These are phyloP conservation scores for Pseudisothecium myosuroides DNA, from an alignment of 225 moss, liverwort and hornwort species.

Conservation along the genomic window DNA sequence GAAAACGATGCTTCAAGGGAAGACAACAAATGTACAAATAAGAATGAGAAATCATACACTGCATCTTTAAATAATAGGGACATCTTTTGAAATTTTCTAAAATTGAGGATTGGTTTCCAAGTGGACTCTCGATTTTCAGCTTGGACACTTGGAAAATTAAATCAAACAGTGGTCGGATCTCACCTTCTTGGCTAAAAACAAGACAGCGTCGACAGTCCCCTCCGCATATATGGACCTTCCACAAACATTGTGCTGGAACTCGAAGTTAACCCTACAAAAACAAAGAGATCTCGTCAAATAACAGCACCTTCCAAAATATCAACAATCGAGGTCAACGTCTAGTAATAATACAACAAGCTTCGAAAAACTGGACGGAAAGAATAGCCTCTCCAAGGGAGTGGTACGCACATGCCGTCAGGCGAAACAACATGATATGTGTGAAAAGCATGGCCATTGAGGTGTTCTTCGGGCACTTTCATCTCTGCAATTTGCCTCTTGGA, in stretches of 20 bases:
- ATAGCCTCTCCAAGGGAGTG: background rate
- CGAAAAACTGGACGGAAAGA: background rate
- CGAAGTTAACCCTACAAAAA: conserved; percentile 53
- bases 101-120: background rate
- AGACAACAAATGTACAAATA: background rate
- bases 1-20: background rate
- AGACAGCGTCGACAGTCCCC: conserved; percentile 87
- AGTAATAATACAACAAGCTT: background rate
- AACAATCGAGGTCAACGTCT: background rate
- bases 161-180: background rate
- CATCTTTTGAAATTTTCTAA: background rate
- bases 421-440: conserved; percentile 78
- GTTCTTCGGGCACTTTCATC: conserved; percentile 74
- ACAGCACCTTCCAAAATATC: background rate
- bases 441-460: conserved; percentile 80
- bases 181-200: conserved; percentile 87
- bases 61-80: background rate
- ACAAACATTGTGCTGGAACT: conserved; percentile 93
- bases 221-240: conserved; percentile 90
- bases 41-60: background rate
- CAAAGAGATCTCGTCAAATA: background rate
- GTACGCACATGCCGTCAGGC: conserved; percentile 62
- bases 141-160: background rate
- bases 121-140: background rate
- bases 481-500: conserved; percentile 36